A percentile compares a stretch with the other conserved stretches of the same genome.
phyloP scores from a whole-genome alignment of 345 rosid species.

The Linum usitatissimum region DNA sequence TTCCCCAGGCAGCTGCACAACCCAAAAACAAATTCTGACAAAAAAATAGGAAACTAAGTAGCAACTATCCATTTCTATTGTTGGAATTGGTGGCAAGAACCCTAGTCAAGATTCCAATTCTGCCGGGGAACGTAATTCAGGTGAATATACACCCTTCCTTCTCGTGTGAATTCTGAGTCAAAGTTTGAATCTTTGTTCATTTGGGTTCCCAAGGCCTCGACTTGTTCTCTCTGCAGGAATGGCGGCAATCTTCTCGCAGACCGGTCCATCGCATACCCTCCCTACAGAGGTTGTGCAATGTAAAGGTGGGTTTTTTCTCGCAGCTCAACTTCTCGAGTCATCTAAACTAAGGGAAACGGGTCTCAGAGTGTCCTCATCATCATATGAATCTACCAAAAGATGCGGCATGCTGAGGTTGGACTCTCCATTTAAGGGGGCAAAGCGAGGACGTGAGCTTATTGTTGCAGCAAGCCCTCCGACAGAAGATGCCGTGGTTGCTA shows the following conservation, averaged over 20 bases:
- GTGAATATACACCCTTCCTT: no score
- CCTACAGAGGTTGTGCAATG: constrained; percentile 22
- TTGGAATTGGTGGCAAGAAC: no score
- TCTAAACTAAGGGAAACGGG: constrained; percentile 28
- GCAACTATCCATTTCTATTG: no score
- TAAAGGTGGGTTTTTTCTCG: constrained; percentile 22
- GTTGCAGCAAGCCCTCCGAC: constrained; percentile 94
- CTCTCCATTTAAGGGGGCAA: constrained; percentile 18
- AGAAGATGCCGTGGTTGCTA: constrained; percentile 57
- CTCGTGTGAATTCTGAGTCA: no score
- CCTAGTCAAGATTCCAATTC: no score
- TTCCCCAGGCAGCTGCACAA: no score
- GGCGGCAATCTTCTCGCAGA: constrained; percentile 60
- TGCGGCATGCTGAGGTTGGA: constrained; percentile 17
- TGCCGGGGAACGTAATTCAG: no score
- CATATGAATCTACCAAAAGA: constrained; percentile 21
- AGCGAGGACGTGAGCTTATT: constrained; percentile 37
- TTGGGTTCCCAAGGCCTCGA: no score
- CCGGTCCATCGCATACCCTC: constrained; percentile 34
- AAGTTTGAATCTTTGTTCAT: no score
- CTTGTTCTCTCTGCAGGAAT: constrained; percentile 30
- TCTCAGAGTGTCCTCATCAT: constrained; percentile 27
- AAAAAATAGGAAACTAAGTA: no score
- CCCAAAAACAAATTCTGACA: no score
- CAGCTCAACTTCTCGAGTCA: constrained; percentile 21